Evolutionary conservation across 441 rosid genomes (phyloP).

Genomic region (Adansonia rubrostipa): DNA sequence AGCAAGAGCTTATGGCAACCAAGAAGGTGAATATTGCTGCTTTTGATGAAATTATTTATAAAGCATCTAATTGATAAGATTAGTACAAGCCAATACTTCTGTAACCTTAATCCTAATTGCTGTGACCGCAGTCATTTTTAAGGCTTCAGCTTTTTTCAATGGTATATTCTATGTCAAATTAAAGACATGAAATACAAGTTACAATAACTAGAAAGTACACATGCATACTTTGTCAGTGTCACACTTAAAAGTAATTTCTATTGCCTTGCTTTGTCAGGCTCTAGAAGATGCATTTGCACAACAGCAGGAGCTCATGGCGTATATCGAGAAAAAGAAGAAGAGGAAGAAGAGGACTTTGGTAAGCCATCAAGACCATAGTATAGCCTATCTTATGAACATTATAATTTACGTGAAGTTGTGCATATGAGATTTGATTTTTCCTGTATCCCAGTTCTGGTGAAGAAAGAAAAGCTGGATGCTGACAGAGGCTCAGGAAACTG

Average conservation of each 20-base stretch:
- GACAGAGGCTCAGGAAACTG: slow-evolving; percentile 27
- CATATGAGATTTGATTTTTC: slow-evolving; percentile 19
- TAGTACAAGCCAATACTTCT: not conserved
- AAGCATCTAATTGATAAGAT: not conserved
- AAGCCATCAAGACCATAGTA: slow-evolving; percentile 23
- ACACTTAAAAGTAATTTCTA: not conserved
- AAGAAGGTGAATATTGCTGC: slow-evolving; percentile 58
- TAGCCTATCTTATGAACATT: not conserved
- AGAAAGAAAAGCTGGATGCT: slow-evolving; percentile 26
- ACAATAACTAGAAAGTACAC: too few relatives aligned
- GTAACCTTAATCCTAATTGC: not conserved
- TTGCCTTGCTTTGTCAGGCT: slow-evolving; percentile 51
- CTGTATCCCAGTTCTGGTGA: slow-evolving; percentile 52
- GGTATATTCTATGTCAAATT: not conserved
- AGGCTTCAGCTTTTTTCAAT: not conserved
- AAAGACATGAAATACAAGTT: not conserved
- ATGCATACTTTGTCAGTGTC: not conserved
- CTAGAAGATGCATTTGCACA: slow-evolving; percentile 66
- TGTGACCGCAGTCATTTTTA: too few relatives aligned
- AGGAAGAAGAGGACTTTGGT: slow-evolving; percentile 70
- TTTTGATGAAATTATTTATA: not conserved
- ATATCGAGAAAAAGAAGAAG: slow-evolving; percentile 82
- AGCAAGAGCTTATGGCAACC: slow-evolving; percentile 72
- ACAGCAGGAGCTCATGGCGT: slow-evolving; percentile 75
- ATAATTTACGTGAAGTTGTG: slow-evolving; percentile 6